phyloP scores from a whole-genome alignment of 345 rosid genomes.

The Syzygium aqueum region DNA sequence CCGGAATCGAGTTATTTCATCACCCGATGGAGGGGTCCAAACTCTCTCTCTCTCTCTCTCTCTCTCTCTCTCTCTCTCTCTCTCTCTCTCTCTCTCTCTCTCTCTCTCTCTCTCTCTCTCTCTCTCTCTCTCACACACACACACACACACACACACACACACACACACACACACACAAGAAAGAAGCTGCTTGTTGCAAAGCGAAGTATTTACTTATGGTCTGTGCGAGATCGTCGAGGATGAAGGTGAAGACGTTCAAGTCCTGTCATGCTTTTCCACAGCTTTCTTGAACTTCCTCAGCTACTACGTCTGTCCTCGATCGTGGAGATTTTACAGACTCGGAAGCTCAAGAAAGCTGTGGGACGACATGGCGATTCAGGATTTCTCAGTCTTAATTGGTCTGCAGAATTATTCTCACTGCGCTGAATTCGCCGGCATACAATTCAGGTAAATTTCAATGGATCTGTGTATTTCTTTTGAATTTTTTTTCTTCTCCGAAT shows the following conservation, averaged over 20 bases:
- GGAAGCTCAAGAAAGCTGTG: conserved; percentile 80
- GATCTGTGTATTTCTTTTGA: not conserved
- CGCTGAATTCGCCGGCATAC: not conserved
- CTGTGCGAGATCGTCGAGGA: conserved; percentile 10
- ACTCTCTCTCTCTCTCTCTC: not conserved
- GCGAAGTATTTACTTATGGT: not conserved
- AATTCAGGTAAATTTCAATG: not conserved
- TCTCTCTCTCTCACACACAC: not conserved
- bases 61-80: not conserved
- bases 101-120: not conserved
- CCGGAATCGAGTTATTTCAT: not conserved
- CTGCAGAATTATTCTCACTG: not conserved
- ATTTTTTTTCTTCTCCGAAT: not conserved
- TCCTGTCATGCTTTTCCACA: conserved; percentile 77
- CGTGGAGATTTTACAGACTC: not conserved
- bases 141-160: too few relatives aligned
- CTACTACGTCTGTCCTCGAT: not conserved
- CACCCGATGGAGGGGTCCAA: not conserved
- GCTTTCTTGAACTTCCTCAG: conserved; percentile 66
- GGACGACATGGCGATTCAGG: conserved; percentile 52
- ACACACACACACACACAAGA: not conserved
- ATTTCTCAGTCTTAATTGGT: not conserved
- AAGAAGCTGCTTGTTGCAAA: not conserved
- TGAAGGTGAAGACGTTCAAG: not conserved
- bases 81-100: not conserved